Evolutionary conservation across 768 basidiomycete genomes (phyloP).

Genomic region (Nidularia sp.): DNA sequence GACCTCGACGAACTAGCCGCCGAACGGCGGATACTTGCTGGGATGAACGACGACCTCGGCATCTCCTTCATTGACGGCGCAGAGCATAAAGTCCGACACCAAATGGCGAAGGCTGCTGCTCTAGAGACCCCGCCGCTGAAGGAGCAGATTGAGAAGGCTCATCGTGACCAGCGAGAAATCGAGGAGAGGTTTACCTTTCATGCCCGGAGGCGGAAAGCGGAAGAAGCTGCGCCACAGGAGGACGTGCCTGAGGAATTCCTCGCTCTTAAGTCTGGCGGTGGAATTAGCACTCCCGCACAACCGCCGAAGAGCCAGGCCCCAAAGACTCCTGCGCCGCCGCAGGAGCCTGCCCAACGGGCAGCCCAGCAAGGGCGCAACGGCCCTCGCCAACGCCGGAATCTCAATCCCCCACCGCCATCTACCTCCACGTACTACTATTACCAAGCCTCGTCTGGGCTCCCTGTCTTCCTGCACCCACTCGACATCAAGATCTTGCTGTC

Average conservation of each 20-base stretch:
- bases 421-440: conserved; percentile 95
- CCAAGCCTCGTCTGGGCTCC: conserved; percentile 87
- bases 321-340: conserved; percentile 3
- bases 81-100: conserved; percentile 67
- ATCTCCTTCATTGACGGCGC: conserved; percentile 79
- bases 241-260: conserved; percentile 63
- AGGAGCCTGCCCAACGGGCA: conserved; percentile 1
- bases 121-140: conserved; percentile 68
- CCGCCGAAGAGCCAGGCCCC: too few relatives aligned
- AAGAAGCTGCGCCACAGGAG: conserved; percentile 9
- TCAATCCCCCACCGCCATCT: conserved; percentile 84
- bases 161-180: conserved; percentile 52
- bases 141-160: conserved; percentile 59
- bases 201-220: conserved; percentile 22
- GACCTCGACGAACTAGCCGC: conserved; percentile 70
- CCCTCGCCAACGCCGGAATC: conserved; percentile 65
- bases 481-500: conserved; percentile 91
- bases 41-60: conserved; percentile 73
- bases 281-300: conserved; percentile 8
- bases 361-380: conserved; percentile 30
- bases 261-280: conserved; percentile 29
- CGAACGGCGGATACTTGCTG: conserved; percentile 65
- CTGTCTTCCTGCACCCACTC: conserved; percentile 91
- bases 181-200: conserved; percentile 34
- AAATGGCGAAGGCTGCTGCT: conserved; percentile 75